These are phyloP conservation scores for Tetradesmus lagerheimii DNA, from an alignment of 139 green algal species.

Conservation along the genomic window DNA sequence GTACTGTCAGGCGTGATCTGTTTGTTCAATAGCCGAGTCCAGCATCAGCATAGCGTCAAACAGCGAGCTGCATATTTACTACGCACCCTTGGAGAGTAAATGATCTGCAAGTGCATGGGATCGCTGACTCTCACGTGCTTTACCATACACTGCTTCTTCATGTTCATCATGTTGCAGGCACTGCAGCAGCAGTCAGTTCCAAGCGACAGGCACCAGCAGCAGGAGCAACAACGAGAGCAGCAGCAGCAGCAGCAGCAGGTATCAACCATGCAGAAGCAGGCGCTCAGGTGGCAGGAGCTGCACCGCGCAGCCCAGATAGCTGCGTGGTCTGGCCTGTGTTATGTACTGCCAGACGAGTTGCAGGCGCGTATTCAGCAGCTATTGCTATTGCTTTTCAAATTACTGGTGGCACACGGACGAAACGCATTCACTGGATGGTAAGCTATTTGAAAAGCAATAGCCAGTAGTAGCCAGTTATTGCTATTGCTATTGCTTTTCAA, in stretches of 20 bases:
- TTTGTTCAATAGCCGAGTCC: too few species aligned
- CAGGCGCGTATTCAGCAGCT: slow-evolving; percentile 32
- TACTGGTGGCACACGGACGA: slow-evolving; percentile 58
- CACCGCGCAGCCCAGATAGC: slow-evolving; percentile 57
- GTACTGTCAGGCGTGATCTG: too few species aligned
- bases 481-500: slow-evolving; percentile 43
- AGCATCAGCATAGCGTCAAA: too few species aligned
- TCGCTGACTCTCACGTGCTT: too few species aligned
- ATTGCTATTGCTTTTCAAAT: slow-evolving; percentile 43
- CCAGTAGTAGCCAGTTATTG: too few species aligned
- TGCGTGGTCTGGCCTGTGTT: slow-evolving; percentile 61
- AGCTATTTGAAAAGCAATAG: not conserved
- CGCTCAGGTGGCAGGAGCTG: slow-evolving; percentile 48
- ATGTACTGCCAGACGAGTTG: slow-evolving; percentile 48
- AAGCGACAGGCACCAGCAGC: not conserved
- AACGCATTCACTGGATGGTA: slow-evolving; percentile 63
- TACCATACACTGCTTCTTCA: not conserved
- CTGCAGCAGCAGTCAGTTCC: not conserved
- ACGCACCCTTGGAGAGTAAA: too few species aligned
- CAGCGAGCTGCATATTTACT: too few species aligned
- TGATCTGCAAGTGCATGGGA: too few species aligned
- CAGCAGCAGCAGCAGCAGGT: slow-evolving; percentile 4
- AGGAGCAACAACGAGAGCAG: not conserved
- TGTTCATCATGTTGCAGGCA: not conserved
- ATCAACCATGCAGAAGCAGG: not conserved